Evolutionary conservation across 2,329 filamentous ascomycete species (phyloP), one percentile per base, ranked within the genome.

Genomic region (Fusarium brachygibbosum): DNA sequence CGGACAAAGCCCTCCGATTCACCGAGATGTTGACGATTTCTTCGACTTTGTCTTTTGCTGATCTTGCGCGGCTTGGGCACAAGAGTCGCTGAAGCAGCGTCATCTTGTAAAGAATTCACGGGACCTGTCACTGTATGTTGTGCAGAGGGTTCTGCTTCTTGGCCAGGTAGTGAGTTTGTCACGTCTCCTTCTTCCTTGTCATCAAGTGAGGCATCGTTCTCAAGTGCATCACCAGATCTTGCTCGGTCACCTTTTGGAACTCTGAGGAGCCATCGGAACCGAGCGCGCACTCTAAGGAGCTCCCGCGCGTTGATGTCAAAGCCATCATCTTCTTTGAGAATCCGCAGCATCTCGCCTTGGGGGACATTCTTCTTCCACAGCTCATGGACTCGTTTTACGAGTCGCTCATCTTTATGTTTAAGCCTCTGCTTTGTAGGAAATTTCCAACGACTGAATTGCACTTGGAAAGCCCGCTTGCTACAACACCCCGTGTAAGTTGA

Each of bases 381-480:
- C 79, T 94, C 87, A 75, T 89, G 90, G 64, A 95, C 86, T 31
- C 93, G 88, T 19, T 85, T 86, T 40, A 92, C 87, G 10, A 95
- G 85, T 25, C 82, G 82, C 16, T 84, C 82, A 76, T 93, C 91
- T 74, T 91, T 91, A 75, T 93, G 88, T 2, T 90, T 89, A 1
- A 89, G 89, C 63, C 90, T 89, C 71, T 92, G 89, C 77, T 93
- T 93, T 60, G 86, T 87, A 16, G 92, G 92, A 71, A 96, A 95
- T 10, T 88, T 86, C 93, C 93, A 96, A 76, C 88, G 85, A 75
- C 89, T 91, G 79, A 94, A 93, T 71, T 93, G 91, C 5, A 85
- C 88, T 78, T 93, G 91, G 66, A 91, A 93, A 42, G 90, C 90
- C 63, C 92, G 89, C 82, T 93, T 93, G 78, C 92, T 92, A 79